phyloP scores from a whole-genome alignment of 1,284 basidiomycete species.

The Afroboletus lepidellus region DNA sequence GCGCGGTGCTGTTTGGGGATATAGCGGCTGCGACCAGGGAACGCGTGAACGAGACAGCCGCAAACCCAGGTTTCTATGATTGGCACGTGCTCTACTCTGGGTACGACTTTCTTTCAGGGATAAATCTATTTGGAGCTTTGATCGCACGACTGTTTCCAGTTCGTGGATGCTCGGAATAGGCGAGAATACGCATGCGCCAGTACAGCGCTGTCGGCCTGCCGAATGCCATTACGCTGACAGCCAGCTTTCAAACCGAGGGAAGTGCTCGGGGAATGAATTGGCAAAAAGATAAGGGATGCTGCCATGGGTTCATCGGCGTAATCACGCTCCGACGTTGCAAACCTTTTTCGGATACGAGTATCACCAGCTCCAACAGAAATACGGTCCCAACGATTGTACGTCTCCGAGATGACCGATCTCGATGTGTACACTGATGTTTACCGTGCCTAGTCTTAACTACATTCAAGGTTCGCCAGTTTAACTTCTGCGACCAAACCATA shows the following conservation, averaged over 20 bases:
- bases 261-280: conserved; percentile 10
- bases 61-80: conserved; percentile 11
- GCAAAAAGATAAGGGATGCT: conserved; percentile 7
- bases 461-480: background rate
- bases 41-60: conserved; percentile 4
- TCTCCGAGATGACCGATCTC: background rate
- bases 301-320: background rate
- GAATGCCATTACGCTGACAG: conserved; percentile 5
- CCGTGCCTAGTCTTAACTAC: background rate
- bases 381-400: conserved; percentile 11
- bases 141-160: background rate
- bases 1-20: conserved; percentile 1
- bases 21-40: conserved; percentile 8
- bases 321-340: background rate
- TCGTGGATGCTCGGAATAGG: conserved; percentile 10
- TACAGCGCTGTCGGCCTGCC: conserved; percentile 7
- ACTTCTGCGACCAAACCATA: background rate
- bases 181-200: background rate
- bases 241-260: conserved; percentile 15
- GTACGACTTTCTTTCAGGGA: background rate
- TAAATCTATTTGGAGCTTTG: background rate
- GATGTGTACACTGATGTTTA: background rate
- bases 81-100: conserved; percentile 11
- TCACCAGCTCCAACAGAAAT: background rate
- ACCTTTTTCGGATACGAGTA: conserved; percentile 19